These are phyloP conservation scores for Pezicula carpinea DNA, from an alignment of 2,329 filamentous ascomycete genomes.

Conservation along the genomic window DNA sequence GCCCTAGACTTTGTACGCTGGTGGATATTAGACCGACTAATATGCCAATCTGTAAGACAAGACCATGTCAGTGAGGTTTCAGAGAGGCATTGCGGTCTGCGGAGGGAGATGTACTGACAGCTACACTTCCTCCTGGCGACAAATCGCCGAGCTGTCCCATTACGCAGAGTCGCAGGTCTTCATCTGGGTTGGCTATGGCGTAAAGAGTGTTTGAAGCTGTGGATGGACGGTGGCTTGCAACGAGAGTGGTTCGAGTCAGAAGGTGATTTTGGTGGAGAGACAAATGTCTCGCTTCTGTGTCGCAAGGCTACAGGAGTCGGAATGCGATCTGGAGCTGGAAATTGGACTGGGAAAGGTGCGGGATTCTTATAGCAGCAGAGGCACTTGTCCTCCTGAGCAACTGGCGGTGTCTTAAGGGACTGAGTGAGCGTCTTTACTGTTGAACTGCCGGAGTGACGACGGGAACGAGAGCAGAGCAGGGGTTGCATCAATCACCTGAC, in stretches of 20 bases:
- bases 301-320: neutral
- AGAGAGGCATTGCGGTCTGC: neutral
- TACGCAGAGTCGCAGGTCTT: constrained; percentile 25
- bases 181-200: constrained; percentile 21
- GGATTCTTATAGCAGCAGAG: no score
- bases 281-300: neutral
- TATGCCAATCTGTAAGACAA: constrained; percentile 70
- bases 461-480: no score
- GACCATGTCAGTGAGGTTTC: constrained; percentile 13
- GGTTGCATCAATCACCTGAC: neutral
- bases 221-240: neutral
- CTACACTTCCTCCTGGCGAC: constrained; percentile 73
- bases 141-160: constrained; percentile 73
- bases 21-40: constrained; percentile 90
- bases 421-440: no score
- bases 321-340: no score
- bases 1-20: constrained; percentile 87
- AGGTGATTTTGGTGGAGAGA: neutral
- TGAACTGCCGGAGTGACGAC: no score
- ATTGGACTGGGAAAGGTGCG: no score
- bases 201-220: no score
- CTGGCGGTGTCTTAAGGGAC: no score
- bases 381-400: no score
- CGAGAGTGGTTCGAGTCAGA: neutral
- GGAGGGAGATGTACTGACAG: constrained; percentile 46